Percentiles rank a stretch among this genome's conserved stretches.
These are phyloP conservation scores for Aspergillus ruber DNA, from an alignment of 2,329 filamentous ascomycete species.

Conservation along the genomic window DNA sequence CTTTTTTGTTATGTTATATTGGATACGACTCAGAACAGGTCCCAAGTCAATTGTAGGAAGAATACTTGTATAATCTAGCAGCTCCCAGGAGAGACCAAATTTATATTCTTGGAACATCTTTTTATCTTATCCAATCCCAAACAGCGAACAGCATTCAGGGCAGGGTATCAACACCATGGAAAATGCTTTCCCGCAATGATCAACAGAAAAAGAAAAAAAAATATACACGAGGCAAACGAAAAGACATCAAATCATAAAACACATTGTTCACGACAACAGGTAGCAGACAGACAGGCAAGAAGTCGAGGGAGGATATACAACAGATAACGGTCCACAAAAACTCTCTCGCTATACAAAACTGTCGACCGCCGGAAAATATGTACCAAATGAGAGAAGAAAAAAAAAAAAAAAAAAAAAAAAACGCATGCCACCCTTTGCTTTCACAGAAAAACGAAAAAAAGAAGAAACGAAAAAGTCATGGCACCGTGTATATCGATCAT, in stretches of 20 bases:
- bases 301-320: conserved; percentile 20
- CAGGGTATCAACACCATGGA: conserved; percentile 40
- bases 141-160: conserved; percentile 27
- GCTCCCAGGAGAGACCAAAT: too few species aligned
- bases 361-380: not conserved
- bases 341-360: conserved; percentile 16
- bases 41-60: too few species aligned
- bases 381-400: not conserved
- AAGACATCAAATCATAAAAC: conserved; percentile 31
- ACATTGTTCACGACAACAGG: conserved; percentile 10
- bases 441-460: not conserved
- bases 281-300: too few species aligned
- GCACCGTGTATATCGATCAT: not conserved
- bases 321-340: conserved; percentile 11
- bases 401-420: conserved; percentile 8
- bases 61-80: too few species aligned
- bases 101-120: not conserved
- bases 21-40: too few species aligned
- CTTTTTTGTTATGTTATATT: too few species aligned
- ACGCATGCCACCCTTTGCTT: not conserved
- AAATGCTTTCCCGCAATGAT: conserved; percentile 27
- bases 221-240: conserved; percentile 9
- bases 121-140: conserved; percentile 10
- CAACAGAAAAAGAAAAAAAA: conserved; percentile 9
- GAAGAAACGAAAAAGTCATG: conserved; percentile 5